phyloP scores from a whole-genome alignment of 2,329 filamentous ascomycete genomes.

The Ophiostoma tasmaniense region DNA sequence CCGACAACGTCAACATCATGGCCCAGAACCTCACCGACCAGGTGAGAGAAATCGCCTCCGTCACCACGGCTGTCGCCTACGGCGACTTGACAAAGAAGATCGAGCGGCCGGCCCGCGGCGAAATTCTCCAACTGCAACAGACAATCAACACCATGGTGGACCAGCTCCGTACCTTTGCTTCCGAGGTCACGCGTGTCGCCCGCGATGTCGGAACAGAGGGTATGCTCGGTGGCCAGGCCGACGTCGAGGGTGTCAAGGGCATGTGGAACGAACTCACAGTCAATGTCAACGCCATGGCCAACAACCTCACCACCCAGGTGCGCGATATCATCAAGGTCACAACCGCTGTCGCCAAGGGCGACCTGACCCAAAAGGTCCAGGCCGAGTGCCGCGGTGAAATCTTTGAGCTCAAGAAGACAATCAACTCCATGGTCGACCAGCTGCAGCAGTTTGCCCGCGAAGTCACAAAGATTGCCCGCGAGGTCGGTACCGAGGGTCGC shows the following conservation, averaged over 20 bases:
- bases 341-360: constrained; percentile 67
- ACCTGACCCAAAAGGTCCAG: constrained; percentile 93
- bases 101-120: constrained; percentile 68
- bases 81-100: constrained; percentile 81
- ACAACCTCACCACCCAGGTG: constrained; percentile 79
- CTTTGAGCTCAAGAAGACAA: constrained; percentile 90
- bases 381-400: constrained; percentile 89
- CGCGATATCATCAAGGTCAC: constrained; percentile 86
- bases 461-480: constrained; percentile 90
- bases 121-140: constrained; percentile 75
- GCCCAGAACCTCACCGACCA: constrained; percentile 74
- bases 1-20: constrained; percentile 82
- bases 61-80: constrained; percentile 74
- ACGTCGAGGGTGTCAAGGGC: constrained; percentile 75
- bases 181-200: constrained; percentile 74
- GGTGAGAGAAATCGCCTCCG: constrained; percentile 77
- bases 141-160: constrained; percentile 89
- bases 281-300: constrained; percentile 82
- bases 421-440: constrained; percentile 99
- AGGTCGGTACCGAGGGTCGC: constrained; percentile 92
- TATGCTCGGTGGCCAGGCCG: constrained; percentile 72
- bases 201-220: constrained; percentile 79
- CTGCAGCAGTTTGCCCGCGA: constrained; percentile 93
- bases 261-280: constrained; percentile 85
- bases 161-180: constrained; percentile 73